Evolutionary conservation across 352 stramenopile genomes (phyloP), one percentile per base, ranked within the genome.

Genomic region (Globisporangium cylindrosporum): DNA sequence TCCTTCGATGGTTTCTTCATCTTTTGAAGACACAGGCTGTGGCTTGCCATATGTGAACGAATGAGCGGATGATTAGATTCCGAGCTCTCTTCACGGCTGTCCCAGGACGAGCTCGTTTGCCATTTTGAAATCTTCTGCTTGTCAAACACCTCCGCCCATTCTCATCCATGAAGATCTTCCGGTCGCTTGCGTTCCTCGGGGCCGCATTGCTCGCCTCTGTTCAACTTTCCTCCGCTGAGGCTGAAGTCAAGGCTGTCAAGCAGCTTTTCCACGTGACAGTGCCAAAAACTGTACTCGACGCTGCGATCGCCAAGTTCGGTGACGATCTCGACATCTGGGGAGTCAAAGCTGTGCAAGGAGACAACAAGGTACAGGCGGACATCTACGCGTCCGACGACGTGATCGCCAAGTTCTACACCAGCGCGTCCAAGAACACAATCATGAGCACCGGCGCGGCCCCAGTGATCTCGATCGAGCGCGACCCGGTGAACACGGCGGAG

Each of bases 221-320:
- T 48, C 41, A 48, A 3, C 4, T 48, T 20, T 48, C 41, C 14
- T 48, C 41, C 41, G 41, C 41, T n/a, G 5, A 48, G 15, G 41
- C 15, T 20, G 14, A 71, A 41, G 56, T 62, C 53, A 57, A 75
- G 24, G 68, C 56, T 27, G 68, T 34, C 3, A 76, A 78, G 73
- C 69, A 78, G 46, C 73, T 75, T 48, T 78, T 67, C 66, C 73
- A 78, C 63, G 73, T 78, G 4, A 78, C 65, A 3, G 65, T 73
- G 43, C 66, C 73, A 43, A 78, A 76, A 69, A 46, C 27, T 20
- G 63, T 76, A n/a, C 69, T 68, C 2, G 62, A 68, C 29, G 51
- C 53, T 2, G 51, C 62, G 38, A 20, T 68, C 62, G 18, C 34
- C 29, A 34, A 38, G n/a, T 62, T 68, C 51, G 51, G 51, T 1